Base-by-base conservation (phyloP, 2,329 filamentous ascomycete species). In the Alternaria sp. region DNA sequence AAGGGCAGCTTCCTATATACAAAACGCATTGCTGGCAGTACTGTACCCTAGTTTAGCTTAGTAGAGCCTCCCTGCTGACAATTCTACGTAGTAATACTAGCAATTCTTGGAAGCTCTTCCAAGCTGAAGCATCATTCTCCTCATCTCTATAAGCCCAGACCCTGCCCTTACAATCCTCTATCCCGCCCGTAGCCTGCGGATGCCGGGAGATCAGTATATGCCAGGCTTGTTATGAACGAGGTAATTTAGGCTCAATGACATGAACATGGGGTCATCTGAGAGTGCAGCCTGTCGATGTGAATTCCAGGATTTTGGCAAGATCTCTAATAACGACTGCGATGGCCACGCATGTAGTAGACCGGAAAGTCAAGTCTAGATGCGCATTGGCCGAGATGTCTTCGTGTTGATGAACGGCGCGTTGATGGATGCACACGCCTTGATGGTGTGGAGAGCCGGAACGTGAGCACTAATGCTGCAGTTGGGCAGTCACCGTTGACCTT, bases 401-500 rank as follows among this genome's bases (percentile, higher is more conserved):
- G 12, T 28, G 44, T 41, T 22, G 36, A 45, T 51, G 11, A 11
- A 36, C 32, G 22, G 45, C 11, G 12, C 16, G 22, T 43, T 18
- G 16, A 45, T 30, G 57, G 27, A 41, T 50, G 44, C 22, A 30
- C 41, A 20, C 20, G 38, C 40, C 43, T 32, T 34, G 57, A 32
- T 46, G 27, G 43, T 45, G 54, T 54, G 54, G 57, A 54, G 44
- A 60, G 57, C 49, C 54, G 50, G 40, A 20, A 55, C 5, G 36
- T 60, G 58, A 53, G 58, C 58, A 53, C 46, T 60, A 57, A 32
- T 8, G n/a, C 41, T 51, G 48, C 18, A 40, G 28, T 40, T 34
- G 36, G 27, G 41, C 46, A 38, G 43, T 46, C 18, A 44, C 46
- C 32, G 30, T 45, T 46, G 53, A 57, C 45, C 10, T 32, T 30